phyloP scores from a whole-genome alignment of 208 protist species.

The Leptomonas pyrrhocoris region DNA sequence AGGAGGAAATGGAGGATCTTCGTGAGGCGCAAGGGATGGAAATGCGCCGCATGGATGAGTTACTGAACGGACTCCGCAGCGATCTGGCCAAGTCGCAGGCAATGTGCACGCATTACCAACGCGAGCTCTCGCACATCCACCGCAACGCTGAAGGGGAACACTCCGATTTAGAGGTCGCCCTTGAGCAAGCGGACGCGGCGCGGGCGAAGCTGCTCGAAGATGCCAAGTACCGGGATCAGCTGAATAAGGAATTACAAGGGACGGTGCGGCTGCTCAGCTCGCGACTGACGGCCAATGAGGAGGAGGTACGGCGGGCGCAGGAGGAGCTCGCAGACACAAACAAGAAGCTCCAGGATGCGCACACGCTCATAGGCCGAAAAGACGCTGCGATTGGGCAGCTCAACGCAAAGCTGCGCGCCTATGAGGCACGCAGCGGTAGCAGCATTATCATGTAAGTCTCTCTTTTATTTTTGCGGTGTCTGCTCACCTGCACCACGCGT shows the following conservation, averaged over 20 bases:
- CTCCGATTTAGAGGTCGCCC: conserved; percentile 57
- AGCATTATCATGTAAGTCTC: conserved; percentile 14
- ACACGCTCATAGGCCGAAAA: conserved; percentile 79
- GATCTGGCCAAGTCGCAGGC: conserved; percentile 72
- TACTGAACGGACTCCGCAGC: conserved; percentile 75
- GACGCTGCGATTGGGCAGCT: conserved; percentile 86
- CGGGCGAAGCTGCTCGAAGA: conserved; percentile 73
- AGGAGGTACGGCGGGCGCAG: conserved; percentile 72
- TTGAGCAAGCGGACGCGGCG: conserved; percentile 61
- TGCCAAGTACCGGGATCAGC: conserved; percentile 67
- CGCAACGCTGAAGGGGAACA: conserved; percentile 54
- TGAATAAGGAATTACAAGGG: conserved; percentile 82
- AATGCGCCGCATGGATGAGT: conserved; percentile 75
- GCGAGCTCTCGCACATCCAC: conserved; percentile 54
- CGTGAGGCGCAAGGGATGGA: conserved; percentile 64
- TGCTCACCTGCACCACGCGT: background rate
- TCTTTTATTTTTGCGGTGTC: background rate
- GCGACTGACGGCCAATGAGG: conserved; percentile 71
- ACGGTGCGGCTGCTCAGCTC: conserved; percentile 82
- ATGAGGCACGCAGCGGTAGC: conserved; percentile 60
- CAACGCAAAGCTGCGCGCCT: conserved; percentile 78
- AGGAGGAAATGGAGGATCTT: conserved; percentile 67
- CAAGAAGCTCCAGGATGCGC: conserved; percentile 77
- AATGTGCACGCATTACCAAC: conserved; percentile 60
- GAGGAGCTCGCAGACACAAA: conserved; percentile 75